phyloP scores from a whole-genome alignment of 2,329 filamentous ascomycete genomes.

The Sporothrix humicola region DNA sequence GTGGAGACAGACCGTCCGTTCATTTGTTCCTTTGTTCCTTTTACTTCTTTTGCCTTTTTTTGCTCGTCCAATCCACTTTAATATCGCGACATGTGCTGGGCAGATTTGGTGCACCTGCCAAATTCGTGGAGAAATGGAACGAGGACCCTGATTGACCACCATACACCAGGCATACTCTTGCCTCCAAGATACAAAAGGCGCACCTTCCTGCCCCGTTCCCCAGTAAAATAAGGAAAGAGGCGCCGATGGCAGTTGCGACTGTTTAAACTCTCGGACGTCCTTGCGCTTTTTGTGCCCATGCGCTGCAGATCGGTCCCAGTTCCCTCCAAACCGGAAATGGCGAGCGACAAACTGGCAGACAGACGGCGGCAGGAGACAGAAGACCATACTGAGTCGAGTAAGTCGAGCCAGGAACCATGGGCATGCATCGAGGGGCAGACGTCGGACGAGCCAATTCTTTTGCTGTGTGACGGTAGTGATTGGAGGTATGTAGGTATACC shows the following conservation, averaged over 20 bases:
- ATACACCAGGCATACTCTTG: too few species aligned
- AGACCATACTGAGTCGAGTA: too few species aligned
- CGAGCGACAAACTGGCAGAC: background rate
- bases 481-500: background rate
- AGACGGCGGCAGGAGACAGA: background rate
- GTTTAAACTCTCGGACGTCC: background rate
- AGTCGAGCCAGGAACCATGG: background rate
- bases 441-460: background rate
- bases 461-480: background rate
- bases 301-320: conserved; percentile 8
- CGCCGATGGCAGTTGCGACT: background rate
- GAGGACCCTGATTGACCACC: background rate
- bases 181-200: background rate
- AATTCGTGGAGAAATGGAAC: too few species aligned
- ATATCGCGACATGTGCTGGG: background rate
- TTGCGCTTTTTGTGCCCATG: conserved; percentile 17
- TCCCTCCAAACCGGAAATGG: background rate
- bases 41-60: background rate
- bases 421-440: background rate
- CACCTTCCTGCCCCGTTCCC: background rate
- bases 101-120: too few species aligned
- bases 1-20: background rate
- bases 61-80: background rate
- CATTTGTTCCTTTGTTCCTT: background rate
- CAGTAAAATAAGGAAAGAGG: background rate